Evolutionary conservation across 106 monocot species (phyloP).

Genomic region (Dendrobium chrysotoxum): DNA sequence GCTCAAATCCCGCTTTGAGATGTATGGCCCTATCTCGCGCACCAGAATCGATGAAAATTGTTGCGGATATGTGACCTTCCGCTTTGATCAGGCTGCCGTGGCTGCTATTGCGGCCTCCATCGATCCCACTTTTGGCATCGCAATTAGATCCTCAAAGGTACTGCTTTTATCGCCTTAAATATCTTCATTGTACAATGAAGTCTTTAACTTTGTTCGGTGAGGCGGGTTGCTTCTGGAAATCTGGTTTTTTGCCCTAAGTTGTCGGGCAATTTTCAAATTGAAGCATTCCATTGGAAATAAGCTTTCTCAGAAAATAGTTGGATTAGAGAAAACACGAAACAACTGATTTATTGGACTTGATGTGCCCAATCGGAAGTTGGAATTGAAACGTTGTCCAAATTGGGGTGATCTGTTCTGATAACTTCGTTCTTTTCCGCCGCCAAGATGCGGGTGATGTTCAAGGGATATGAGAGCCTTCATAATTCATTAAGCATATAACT

Average conservation of each 20-base stretch:
- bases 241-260: not conserved
- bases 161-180: not conserved
- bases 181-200: not conserved
- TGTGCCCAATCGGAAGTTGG: not conserved
- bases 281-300: not conserved
- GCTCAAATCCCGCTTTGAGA: conserved; percentile 75
- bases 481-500: too few species aligned
- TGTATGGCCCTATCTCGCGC: conserved; percentile 72
- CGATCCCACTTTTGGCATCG: conserved; percentile 42
- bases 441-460: not conserved
- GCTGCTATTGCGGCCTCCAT: conserved; percentile 58
- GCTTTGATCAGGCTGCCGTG: conserved; percentile 40
- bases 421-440: not conserved
- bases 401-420: not conserved
- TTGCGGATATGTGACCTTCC: conserved; percentile 58
- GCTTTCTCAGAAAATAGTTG: not conserved
- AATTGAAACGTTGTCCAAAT: not conserved
- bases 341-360: not conserved
- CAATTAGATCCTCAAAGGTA: conserved; percentile 49
- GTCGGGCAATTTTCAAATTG: not conserved
- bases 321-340: not conserved
- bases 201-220: not conserved
- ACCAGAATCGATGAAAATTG: conserved; percentile 49
- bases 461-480: not conserved
- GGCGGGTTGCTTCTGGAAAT: not conserved